phyloP scores from a whole-genome alignment of 139 green algal genomes.

The Tetratostichococcus sp. region DNA sequence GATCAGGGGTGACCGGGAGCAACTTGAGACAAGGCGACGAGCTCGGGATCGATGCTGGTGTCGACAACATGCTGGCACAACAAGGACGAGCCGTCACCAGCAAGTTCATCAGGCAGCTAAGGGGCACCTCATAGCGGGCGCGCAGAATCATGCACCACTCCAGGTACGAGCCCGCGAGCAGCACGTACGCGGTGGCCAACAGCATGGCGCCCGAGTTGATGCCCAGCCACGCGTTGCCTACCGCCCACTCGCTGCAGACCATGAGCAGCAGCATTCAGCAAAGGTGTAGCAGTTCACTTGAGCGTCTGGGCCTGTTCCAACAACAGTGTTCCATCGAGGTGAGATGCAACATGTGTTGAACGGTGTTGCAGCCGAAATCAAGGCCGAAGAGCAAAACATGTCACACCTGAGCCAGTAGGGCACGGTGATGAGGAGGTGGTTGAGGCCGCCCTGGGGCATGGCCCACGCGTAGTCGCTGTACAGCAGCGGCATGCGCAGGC shows the following conservation, averaged over 20 bases:
- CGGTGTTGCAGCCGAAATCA: no score
- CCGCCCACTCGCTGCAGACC: conserved; percentile 8
- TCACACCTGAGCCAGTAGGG: conserved; percentile 10
- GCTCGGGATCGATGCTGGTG: no score
- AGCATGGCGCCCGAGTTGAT: conserved; percentile 8
- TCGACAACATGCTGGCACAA: no score
- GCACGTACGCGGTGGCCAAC: conserved; percentile 9
- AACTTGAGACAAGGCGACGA: no score
- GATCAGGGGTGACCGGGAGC: no score
- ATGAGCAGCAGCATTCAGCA: background rate
- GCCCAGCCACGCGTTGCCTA: background rate
- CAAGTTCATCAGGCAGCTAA: no score
- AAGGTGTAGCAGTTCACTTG: background rate
- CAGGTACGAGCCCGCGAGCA: conserved; percentile 7
- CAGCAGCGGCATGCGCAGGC: conserved; percentile 3
- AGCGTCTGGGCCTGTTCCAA: no score
- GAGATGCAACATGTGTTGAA: no score
- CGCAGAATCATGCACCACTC: conserved; percentile 9
- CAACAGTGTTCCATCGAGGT: no score
- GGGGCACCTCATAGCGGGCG: background rate
- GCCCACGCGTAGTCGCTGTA: conserved; percentile 10
- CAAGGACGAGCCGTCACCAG: no score
- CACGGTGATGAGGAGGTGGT: conserved; percentile 17
- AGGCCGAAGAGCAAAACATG: no score
- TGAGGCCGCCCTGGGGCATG: conserved; percentile 8